These are phyloP conservation scores for Anthracocystis panici-leucophaei DNA, from an alignment of 1,284 basidiomycete genomes.

Conservation along the genomic window DNA sequence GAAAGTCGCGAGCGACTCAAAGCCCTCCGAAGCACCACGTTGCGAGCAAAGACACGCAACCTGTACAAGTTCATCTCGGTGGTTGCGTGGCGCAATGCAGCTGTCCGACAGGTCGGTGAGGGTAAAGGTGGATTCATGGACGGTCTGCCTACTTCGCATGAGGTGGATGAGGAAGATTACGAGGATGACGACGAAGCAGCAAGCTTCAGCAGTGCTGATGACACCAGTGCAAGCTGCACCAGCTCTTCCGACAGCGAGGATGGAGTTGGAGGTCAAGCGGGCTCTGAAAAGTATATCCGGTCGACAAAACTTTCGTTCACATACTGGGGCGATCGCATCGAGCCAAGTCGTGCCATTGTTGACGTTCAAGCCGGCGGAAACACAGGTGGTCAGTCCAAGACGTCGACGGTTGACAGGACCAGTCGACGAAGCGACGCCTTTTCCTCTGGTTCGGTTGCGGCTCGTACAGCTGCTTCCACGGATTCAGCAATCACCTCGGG, in stretches of 20 bases:
- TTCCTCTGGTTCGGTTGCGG: background rate
- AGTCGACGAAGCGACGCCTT: conserved; percentile 2
- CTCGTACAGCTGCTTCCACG: conserved; percentile 10
- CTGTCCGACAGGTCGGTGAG: conserved; percentile 4
- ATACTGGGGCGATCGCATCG: conserved; percentile 58
- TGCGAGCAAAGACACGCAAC: conserved; percentile 61
- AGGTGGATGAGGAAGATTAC: conserved; percentile 52
- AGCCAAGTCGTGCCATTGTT: conserved; percentile 37
- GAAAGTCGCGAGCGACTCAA: conserved; percentile 62
- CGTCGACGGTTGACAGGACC: background rate
- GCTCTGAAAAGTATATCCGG: conserved; percentile 52
- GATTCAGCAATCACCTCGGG: conserved; percentile 11
- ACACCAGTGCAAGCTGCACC: conserved; percentile 19
- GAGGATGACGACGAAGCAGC: conserved; percentile 40
- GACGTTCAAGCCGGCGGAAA: conserved; percentile 1
- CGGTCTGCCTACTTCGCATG: conserved; percentile 44
- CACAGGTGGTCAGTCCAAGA: background rate
- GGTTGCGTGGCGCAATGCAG: conserved; percentile 48
- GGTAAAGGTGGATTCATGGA: conserved; percentile 19
- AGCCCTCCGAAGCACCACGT: conserved; percentile 57
- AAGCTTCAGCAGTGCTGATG: conserved; percentile 27
- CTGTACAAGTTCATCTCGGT: conserved; percentile 62
- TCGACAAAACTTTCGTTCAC: conserved; percentile 61
- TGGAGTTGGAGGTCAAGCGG: conserved; percentile 45
- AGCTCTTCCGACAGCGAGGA: conserved; percentile 41